Conservation (phyloP, 1,284 basidiomycete species). For the Lentinus polychrous region DNA sequence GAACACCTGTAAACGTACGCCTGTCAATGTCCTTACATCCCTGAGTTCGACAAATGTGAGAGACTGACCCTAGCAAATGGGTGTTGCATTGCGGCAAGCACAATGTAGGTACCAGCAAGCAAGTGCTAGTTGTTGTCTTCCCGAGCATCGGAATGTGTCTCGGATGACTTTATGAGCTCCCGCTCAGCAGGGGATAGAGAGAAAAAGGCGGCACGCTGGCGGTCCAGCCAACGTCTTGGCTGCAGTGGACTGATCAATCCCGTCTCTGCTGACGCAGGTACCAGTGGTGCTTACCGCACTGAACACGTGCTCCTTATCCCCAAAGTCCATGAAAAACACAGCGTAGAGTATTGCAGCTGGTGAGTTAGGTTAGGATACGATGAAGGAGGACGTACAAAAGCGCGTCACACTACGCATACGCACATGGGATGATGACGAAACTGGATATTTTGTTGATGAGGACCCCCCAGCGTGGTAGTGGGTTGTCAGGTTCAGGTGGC, state of each 20-base stretch:
- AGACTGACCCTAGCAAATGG: no score
- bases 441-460: conserved; percentile 19
- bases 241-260: conserved; percentile 11
- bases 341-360: conserved; percentile 48
- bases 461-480: conserved; percentile 17
- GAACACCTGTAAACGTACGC: no score
- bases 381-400: neutral
- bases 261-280: neutral
- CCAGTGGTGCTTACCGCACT: conserved; percentile 42
- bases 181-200: conserved; percentile 28
- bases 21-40: no score
- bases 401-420: neutral
- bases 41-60: no score
- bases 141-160: neutral
- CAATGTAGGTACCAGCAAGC: no score
- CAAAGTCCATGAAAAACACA: conserved; percentile 61
- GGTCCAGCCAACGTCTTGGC: conserved; percentile 28
- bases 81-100: no score
- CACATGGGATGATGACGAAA: conserved; percentile 23
- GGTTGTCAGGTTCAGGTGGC: conserved; percentile 10
- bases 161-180: conserved; percentile 14
- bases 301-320: conserved; percentile 64
- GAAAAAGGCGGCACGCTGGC: conserved; percentile 29
- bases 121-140: no score
- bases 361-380: neutral